A percentile compares a stretch with the other conserved stretches of the same genome.
Evolutionary conservation across 148 eudicot genomes (phyloP).

Genomic region (Rhododendron ferrugineum): DNA sequence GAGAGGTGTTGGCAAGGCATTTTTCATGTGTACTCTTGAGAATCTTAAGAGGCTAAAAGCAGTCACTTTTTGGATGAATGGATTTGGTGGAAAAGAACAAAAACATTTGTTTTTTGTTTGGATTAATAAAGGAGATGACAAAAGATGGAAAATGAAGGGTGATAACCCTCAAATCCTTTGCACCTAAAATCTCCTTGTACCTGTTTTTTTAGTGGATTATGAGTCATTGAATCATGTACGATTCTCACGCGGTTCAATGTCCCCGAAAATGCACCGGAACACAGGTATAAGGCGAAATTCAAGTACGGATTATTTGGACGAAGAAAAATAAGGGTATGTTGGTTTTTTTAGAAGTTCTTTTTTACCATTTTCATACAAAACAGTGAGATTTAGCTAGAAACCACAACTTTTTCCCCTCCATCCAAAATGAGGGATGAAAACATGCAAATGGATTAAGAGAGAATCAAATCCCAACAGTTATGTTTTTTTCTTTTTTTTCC

Average conservation of each 20-base stretch:
- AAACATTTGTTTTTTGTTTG: background rate
- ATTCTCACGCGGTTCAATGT: too few species aligned
- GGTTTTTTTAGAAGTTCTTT: background rate
- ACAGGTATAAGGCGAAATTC: background rate
- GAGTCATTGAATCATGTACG: background rate
- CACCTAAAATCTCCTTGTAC: too few species aligned
- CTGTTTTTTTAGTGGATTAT: background rate
- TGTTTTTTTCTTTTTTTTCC: background rate
- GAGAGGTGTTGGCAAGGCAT: slow-evolving; percentile 13
- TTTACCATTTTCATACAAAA: background rate
- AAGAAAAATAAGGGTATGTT: background rate
- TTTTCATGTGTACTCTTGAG: background rate
- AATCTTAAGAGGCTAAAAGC: slow-evolving; percentile 5
- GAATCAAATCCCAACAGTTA: slow-evolving; percentile 21
- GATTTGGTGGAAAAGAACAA: background rate
- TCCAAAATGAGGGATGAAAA: background rate
- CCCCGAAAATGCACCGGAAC: background rate
- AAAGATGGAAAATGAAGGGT: background rate
- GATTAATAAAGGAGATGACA: background rate
- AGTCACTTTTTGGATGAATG: background rate
- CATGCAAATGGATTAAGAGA: slow-evolving; percentile 16
- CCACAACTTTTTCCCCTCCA: background rate
- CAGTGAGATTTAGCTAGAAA: background rate
- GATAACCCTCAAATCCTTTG: background rate
- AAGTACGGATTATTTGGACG: background rate